These are phyloP conservation scores for Lactarius pseudohatsudake DNA, from an alignment of 768 basidiomycete genomes.

Conservation along the genomic window DNA sequence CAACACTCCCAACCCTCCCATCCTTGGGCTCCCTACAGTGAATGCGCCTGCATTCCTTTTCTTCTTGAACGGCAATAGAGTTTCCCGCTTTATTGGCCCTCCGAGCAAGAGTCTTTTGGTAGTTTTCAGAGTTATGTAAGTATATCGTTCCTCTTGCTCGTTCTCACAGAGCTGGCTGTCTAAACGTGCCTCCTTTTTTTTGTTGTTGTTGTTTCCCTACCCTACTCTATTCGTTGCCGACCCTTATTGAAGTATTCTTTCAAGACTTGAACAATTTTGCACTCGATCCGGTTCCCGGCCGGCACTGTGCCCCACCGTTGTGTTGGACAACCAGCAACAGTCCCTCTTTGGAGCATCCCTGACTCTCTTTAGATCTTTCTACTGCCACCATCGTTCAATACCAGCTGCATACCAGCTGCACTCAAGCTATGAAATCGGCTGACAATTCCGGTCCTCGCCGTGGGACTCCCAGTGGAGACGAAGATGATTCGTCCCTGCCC, in stretches of 20 bases:
- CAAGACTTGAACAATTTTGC: slow-evolving; percentile 8
- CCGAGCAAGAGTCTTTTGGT: slow-evolving; percentile 8
- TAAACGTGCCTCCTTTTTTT: slow-evolving; percentile 12
- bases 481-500: slow-evolving; percentile 29
- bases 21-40: slow-evolving; percentile 8
- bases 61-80: slow-evolving; percentile 13
- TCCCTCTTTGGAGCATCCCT: slow-evolving; percentile 17
- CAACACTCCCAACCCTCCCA: slow-evolving; percentile 4
- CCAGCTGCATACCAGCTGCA: slow-evolving; percentile 43
- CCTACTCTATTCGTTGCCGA: slow-evolving; percentile 1
- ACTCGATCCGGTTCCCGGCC: slow-evolving; percentile 21
- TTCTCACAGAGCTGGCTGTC: slow-evolving; percentile 11
- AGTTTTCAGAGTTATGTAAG: slow-evolving; percentile 29
- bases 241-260: slow-evolving; percentile 11
- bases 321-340: slow-evolving; percentile 12
- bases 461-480: slow-evolving; percentile 29
- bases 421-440: slow-evolving; percentile 38
- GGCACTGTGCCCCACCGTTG: slow-evolving; percentile 20
- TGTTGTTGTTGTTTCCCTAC: neutral
- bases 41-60: slow-evolving; percentile 12
- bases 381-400: slow-evolving; percentile 47
- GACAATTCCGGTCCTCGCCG: slow-evolving; percentile 42
- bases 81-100: slow-evolving; percentile 5
- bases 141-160: slow-evolving; percentile 15
- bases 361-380: slow-evolving; percentile 1